Conservation (phyloP, 345 rosid genomes). For the Mercurialis annua region DNA sequence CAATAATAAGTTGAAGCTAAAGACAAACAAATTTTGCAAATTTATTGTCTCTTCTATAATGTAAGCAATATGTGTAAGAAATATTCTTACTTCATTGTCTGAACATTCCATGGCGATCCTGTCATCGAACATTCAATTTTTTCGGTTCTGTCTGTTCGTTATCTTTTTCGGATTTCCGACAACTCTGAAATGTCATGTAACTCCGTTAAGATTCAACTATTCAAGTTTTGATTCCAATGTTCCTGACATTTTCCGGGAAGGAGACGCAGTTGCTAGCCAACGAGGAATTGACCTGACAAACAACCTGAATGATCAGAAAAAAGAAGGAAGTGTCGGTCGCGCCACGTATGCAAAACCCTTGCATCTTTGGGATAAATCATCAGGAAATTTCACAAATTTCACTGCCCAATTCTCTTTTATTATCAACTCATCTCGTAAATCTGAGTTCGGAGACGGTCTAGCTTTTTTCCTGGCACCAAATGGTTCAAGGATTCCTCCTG, state of each 20-base stretch:
- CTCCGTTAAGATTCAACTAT: not conserved
- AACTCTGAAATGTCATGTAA: not conserved
- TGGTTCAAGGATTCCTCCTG: not conserved
- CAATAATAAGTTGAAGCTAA: no score
- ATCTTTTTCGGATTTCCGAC: not conserved
- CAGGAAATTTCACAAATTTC: conserved; percentile 23
- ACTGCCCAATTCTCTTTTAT: conserved; percentile 25
- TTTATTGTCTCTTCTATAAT: no score
- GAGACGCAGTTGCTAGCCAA: not conserved
- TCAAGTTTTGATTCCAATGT: conserved; percentile 3
- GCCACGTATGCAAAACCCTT: conserved; percentile 1
- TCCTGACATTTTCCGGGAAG: conserved; percentile 2
- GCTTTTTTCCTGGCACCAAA: conserved; percentile 18
- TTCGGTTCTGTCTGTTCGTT: not conserved
- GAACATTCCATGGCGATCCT: not conserved
- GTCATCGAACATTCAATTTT: no score
- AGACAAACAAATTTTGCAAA: no score
- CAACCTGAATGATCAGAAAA: not conserved
- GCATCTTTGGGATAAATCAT: conserved; percentile 5
- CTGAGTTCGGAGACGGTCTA: conserved; percentile 9
- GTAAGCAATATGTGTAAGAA: no score
- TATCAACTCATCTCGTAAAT: not conserved
- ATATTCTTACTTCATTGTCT: not conserved
- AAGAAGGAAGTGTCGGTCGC: not conserved
- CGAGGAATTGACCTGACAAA: not conserved